Conservation (phyloP, 176 grass and related monocot genomes). For the Microstegium vimineum region DNA sequence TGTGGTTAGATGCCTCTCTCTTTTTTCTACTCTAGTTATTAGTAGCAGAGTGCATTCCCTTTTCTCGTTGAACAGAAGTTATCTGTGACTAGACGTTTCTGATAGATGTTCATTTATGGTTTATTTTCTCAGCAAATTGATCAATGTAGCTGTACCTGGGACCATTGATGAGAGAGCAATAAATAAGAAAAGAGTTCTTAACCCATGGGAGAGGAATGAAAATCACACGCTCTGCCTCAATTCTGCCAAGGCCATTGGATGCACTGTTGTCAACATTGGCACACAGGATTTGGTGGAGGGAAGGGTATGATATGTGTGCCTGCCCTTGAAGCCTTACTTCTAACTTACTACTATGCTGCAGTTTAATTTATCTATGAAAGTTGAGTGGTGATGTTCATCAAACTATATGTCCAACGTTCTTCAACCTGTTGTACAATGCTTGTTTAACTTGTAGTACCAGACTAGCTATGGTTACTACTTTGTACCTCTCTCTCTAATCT, state of each 20-base stretch:
- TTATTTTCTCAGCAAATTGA: slow-evolving; percentile 83
- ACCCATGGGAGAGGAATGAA: slow-evolving; percentile 99
- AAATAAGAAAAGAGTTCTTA: slow-evolving; percentile 95
- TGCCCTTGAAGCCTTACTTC: background rate
- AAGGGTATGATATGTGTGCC: slow-evolving; percentile 52
- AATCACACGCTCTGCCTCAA: slow-evolving; percentile 99
- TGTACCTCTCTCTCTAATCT: background rate
- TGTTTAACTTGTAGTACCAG: background rate
- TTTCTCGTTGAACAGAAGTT: slow-evolving; percentile 23
- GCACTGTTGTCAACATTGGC: slow-evolving; percentile 98
- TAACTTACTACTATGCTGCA: background rate
- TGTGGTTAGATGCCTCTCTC: slow-evolving; percentile 57
- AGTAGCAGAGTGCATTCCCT: no score
- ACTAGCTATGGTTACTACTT: background rate
- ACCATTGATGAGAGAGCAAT: slow-evolving; percentile 99
- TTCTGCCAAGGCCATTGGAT: slow-evolving; percentile 98
- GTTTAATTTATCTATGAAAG: background rate
- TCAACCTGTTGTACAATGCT: background rate
- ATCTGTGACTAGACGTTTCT: background rate
- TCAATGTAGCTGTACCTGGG: slow-evolving; percentile 92
- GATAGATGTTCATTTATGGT: slow-evolving; percentile 33
- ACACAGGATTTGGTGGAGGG: slow-evolving; percentile 98
- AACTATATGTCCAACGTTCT: background rate
- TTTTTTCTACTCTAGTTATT: no score
- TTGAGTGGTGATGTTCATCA: background rate